These are phyloP conservation scores for Penicillium digitatum DNA, from an alignment of 2,329 filamentous ascomycete genomes.

Conservation along the genomic window DNA sequence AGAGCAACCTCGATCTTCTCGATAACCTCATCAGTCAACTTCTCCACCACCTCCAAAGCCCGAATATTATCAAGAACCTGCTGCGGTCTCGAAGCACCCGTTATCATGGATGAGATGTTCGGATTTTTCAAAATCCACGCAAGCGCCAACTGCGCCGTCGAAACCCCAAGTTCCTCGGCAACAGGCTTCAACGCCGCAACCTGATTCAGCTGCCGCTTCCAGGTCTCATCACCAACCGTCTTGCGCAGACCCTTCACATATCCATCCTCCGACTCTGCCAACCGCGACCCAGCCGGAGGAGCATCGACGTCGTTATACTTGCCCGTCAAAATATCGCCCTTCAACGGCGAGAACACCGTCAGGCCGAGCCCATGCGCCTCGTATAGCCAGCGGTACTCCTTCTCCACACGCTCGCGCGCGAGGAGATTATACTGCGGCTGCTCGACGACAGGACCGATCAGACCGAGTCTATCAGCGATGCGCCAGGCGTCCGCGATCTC, in stretches of 20 bases:
- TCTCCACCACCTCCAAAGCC: slow-evolving; percentile 44
- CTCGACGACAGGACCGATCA: slow-evolving; percentile 63
- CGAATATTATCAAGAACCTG: slow-evolving; percentile 43
- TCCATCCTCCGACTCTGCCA: slow-evolving; percentile 53
- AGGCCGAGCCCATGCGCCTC: slow-evolving; percentile 58
- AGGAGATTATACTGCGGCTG: slow-evolving; percentile 66
- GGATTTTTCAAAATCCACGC: slow-evolving; percentile 56
- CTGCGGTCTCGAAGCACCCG: slow-evolving; percentile 46
- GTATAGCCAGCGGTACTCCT: slow-evolving; percentile 59
- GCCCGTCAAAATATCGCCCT: slow-evolving; percentile 59
- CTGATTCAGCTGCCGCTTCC: slow-evolving; percentile 23
- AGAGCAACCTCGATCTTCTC: slow-evolving; percentile 45
- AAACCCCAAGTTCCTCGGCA: slow-evolving; percentile 61
- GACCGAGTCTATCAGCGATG: slow-evolving; percentile 56
- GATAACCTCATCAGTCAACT: slow-evolving; percentile 44
- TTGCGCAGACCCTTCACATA: slow-evolving; percentile 50
- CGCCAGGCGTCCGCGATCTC: slow-evolving; percentile 63
- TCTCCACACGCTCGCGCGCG: slow-evolving; percentile 59
- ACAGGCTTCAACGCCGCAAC: slow-evolving; percentile 52
- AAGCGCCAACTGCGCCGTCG: slow-evolving; percentile 52
- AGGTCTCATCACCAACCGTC: slow-evolving; percentile 42
- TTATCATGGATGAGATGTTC: slow-evolving; percentile 53
- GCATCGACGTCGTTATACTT: slow-evolving; percentile 57
- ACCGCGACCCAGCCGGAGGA: slow-evolving; percentile 56
- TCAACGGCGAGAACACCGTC: slow-evolving; percentile 61